Conservation (phyloP, 2,329 filamentous ascomycete species). For the Colletotrichum musae region DNA sequence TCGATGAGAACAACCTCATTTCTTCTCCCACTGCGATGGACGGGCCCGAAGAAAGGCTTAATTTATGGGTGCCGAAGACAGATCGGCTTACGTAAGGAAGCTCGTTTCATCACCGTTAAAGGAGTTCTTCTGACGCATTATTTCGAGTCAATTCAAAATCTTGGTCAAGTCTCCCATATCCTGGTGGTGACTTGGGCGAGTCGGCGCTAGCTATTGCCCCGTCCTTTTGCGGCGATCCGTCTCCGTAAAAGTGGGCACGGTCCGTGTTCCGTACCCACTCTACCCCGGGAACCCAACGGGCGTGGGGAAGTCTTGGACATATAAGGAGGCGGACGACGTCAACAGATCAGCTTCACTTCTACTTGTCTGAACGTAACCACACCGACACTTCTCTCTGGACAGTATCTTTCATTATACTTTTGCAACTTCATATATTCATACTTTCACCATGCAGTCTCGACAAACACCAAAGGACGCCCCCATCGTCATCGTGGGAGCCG, state of each 20-base stretch:
- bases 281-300: neutral
- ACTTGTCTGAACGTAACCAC: no score
- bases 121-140: no score
- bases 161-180: no score
- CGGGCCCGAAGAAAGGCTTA: no score
- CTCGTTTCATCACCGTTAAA: no score
- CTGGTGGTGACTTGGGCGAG: neutral
- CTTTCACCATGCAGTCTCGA: neutral
- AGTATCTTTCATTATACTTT: no score
- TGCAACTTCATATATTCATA: neutral
- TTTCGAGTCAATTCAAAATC: no score
- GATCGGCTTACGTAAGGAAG: no score
- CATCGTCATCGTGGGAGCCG: slow-evolving; percentile 49
- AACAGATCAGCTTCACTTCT: no score
- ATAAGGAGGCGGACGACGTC: neutral
- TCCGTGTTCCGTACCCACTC: slow-evolving; percentile 25
- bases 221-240: neutral
- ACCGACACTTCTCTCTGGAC: neutral
- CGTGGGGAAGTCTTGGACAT: no score
- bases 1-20: neutral
- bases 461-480: slow-evolving; percentile 40
- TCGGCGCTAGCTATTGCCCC: neutral
- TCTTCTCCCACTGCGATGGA: no score
- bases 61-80: no score
- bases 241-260: slow-evolving; percentile 10